phyloP scores from a whole-genome alignment of 768 basidiomycete genomes.

The Mycena vulgaris region DNA sequence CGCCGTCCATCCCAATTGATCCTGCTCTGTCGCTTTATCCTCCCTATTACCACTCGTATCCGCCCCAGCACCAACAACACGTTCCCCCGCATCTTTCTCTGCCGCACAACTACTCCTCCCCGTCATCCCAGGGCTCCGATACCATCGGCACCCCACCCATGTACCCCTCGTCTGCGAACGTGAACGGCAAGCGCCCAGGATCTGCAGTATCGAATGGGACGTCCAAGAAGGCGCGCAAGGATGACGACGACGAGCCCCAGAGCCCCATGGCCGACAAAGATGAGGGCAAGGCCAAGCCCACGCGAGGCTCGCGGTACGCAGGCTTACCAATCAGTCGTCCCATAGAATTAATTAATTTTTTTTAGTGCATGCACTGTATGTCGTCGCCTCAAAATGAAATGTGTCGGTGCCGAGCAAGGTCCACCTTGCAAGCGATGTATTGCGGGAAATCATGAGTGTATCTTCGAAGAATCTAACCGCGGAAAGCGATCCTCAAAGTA shows the following conservation, averaged over 20 bases:
- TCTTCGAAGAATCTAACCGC: conserved; percentile 97
- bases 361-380: conserved; percentile 92
- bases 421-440: conserved; percentile 92
- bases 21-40: conserved; percentile 80
- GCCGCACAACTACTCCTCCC: conserved; percentile 77
- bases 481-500: conserved; percentile 93
- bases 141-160: conserved; percentile 81
- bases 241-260: conserved; percentile 64
- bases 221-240: conserved; percentile 73
- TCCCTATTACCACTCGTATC: conserved; percentile 74
- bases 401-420: conserved; percentile 91
- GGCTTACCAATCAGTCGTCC: conserved; percentile 8
- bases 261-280: conserved; percentile 74
- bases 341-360: conserved; percentile 35
- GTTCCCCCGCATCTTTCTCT: conserved; percentile 70
- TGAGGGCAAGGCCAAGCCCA: conserved; percentile 84
- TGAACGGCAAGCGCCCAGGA: conserved; percentile 79
- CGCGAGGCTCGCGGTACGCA: conserved; percentile 85
- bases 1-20: conserved; percentile 78
- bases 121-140: conserved; percentile 86
- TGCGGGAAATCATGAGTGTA: conserved; percentile 87
- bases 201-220: conserved; percentile 60
- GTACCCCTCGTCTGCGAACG: conserved; percentile 67
- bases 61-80: conserved; percentile 57
- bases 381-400: conserved; percentile 94